Evolutionary conservation across 768 basidiomycete genomes (phyloP), one percentile per base, ranked within the genome.

Genomic region (Lentinula raphanica): DNA sequence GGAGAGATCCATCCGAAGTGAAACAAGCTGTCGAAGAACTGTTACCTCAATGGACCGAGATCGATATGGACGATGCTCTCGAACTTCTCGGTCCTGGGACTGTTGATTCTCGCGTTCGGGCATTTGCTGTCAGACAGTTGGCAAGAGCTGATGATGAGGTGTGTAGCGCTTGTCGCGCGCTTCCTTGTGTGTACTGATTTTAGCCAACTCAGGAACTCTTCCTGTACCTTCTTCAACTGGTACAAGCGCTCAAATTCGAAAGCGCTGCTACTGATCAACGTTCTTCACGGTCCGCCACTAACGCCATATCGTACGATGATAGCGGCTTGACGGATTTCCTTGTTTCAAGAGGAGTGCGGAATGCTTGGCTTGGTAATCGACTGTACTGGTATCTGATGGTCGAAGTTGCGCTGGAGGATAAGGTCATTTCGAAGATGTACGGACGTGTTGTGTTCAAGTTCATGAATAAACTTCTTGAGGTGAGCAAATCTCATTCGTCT

Each of bases 381-480:
- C 77, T 98, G 62, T 90, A 96, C 68, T 98, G 97, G 97, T 99
- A 98, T 65, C 84, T 98, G 56, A 94, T 94, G 84, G 95, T 98
- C 3, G 97, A 98, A 68, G 87, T 94, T 17, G 91, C 92, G 21
- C 73, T 92, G 45, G 92, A 94, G 65, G 92, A 94, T 66, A 85
- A 86, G 59, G 77, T 85, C 23, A 84, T 92, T 69, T 90, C 91
- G 3, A 94, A 93, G 76, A 94, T 96, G 90, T 98, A 94, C 64
- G 92, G 88, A 3, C 80, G 87, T 40, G 92, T 97, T 6, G 91
- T 92, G 5, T 95, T 84, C 76, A 89, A 88, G 61, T 98, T 94
- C 67, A 88, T 93, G 83, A 86, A 82, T 66, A 88, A 89, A 71
- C 85, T 98, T 31, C 75, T 90, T 8, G 91, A 97, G 82, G 94